These are phyloP conservation scores for Apiotrichum laibachii DNA, from an alignment of 1,284 basidiomycete genomes.

Conservation along the genomic window DNA sequence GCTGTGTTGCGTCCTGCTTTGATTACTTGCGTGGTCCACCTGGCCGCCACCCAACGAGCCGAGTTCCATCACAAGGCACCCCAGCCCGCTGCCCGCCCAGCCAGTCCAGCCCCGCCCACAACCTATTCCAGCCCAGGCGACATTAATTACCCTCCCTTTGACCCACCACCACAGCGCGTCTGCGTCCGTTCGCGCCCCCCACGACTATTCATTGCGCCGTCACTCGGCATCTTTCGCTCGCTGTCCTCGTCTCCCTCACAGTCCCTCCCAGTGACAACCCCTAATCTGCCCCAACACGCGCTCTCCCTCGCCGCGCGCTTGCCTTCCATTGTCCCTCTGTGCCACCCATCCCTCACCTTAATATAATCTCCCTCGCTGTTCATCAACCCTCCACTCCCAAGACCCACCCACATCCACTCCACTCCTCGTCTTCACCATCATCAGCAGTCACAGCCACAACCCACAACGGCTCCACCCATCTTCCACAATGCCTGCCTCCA, in stretches of 20 bases:
- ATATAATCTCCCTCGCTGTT: neutral
- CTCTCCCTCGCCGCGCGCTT: constrained; percentile 2
- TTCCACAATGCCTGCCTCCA: constrained; percentile 12
- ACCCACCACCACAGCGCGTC: too few species aligned
- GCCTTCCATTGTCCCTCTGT: neutral
- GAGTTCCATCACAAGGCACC: too few species aligned
- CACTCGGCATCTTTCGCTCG: neutral
- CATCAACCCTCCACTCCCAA: constrained; percentile 2
- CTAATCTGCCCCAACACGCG: constrained; percentile 17
- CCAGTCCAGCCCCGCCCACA: too few species aligned
- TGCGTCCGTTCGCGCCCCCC: too few species aligned
- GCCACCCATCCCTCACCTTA: neutral
- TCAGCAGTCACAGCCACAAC: neutral
- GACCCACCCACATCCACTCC: neutral
- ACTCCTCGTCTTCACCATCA: neutral
- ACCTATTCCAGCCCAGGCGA: too few species aligned
- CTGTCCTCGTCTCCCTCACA: neutral
- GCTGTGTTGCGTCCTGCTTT: too few species aligned
- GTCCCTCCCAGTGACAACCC: neutral
- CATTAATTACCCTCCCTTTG: too few species aligned
- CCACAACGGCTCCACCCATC: neutral
- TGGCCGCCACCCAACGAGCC: too few species aligned
- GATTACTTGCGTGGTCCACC: too few species aligned
- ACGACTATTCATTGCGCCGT: too few species aligned
- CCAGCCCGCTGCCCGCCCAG: too few species aligned